phyloP scores from a whole-genome alignment of 164 flowering plant genomes.

The Magnolia officinalis region DNA sequence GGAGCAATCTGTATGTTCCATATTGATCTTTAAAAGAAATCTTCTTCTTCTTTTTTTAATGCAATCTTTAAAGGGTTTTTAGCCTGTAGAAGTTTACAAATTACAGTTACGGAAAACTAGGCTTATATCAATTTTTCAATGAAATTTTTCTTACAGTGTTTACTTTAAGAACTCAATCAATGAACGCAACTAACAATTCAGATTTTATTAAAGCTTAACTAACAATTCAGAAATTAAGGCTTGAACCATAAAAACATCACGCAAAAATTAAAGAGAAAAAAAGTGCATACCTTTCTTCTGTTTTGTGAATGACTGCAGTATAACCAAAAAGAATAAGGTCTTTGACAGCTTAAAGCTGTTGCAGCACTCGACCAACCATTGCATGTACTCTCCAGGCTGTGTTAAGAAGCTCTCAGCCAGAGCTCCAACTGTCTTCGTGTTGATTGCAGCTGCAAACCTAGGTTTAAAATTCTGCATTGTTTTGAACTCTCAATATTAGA shows the following conservation, averaged over 20 bases:
- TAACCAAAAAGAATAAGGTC: constrained; percentile 55
- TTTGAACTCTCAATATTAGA: background rate
- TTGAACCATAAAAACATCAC: background rate
- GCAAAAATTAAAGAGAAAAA: background rate
- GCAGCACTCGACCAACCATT: constrained; percentile 58
- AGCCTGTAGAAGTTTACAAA: no score
- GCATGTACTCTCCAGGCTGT: constrained; percentile 40
- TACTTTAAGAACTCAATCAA: background rate
- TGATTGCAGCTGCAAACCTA: constrained; percentile 37
- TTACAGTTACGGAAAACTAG: no score
- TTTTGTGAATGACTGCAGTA: constrained; percentile 52
- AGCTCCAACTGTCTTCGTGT: constrained; percentile 45
- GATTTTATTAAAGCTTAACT: no score
- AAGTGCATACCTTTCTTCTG: constrained; percentile 21
- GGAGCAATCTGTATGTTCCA: no score
- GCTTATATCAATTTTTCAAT: background rate
- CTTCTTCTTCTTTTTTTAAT: no score
- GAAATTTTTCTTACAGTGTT: no score
- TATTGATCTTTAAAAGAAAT: no score
- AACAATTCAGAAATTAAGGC: background rate
- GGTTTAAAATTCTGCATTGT: constrained; percentile 44
- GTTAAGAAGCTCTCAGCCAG: constrained; percentile 46
- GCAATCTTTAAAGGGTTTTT: no score
- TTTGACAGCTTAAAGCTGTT: constrained; percentile 42
- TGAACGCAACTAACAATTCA: background rate